Evolutionary conservation across 1,139 yeast species (phyloP).

Genomic region (Torulaspora pretoriensis): DNA sequence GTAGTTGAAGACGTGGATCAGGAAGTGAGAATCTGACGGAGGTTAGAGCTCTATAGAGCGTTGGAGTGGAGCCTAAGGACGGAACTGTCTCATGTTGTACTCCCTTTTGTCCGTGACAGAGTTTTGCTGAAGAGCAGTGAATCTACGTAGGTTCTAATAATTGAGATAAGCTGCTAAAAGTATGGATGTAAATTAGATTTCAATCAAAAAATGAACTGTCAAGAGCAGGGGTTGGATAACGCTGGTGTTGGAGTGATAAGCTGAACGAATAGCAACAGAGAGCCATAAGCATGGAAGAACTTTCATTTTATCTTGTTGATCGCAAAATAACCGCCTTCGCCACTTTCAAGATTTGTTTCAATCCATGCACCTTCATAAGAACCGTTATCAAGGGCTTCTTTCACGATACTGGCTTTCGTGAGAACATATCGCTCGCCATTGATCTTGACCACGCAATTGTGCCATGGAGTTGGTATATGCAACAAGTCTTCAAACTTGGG

Average conservation of each 20-base stretch:
- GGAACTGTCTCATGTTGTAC: background rate
- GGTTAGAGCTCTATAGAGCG: too few relatives aligned
- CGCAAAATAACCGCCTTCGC: conserved; percentile 36
- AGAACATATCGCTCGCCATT: conserved; percentile 34
- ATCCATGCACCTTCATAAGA: conserved; percentile 36
- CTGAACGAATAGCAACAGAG: background rate
- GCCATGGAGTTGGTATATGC: conserved; percentile 68
- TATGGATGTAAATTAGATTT: background rate
- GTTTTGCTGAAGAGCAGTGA: background rate
- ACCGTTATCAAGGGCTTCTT: conserved; percentile 37
- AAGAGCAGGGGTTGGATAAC: background rate
- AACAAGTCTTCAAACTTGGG: conserved; percentile 45
- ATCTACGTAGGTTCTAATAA: conserved; percentile 3
- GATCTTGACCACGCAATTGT: conserved; percentile 49
- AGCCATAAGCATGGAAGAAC: background rate
- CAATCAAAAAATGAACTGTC: background rate
- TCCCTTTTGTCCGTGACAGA: background rate
- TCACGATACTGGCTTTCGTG: conserved; percentile 37
- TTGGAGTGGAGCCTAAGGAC: too few relatives aligned
- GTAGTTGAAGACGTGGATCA: background rate
- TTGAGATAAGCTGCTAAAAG: conserved; percentile 1
- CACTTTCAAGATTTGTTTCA: conserved; percentile 29
- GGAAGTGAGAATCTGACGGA: background rate
- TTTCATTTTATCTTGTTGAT: conserved; percentile 6
- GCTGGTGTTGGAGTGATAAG: background rate